Conservation (phyloP, 1,284 basidiomycete species). For the Cystobasidium sp. region DNA sequence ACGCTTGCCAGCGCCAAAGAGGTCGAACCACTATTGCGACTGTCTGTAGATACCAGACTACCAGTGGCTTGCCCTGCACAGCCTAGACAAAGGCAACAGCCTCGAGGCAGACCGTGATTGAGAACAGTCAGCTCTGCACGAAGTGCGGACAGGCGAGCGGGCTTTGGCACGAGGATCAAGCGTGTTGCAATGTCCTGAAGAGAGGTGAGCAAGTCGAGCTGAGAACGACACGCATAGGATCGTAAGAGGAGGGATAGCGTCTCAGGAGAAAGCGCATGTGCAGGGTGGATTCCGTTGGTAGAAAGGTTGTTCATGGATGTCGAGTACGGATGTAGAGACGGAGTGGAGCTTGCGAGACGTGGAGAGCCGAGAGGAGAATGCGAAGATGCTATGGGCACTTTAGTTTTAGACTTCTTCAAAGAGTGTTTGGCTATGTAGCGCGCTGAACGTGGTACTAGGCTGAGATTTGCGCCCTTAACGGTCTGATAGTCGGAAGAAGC, state of each 20-base stretch:
- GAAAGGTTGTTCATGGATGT: constrained; percentile 10
- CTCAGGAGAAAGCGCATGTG: constrained; percentile 3
- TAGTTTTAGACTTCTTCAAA: too few species aligned
- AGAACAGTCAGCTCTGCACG: constrained; percentile 93
- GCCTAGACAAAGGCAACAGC: constrained; percentile 53
- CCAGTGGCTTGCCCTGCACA: constrained; percentile 44
- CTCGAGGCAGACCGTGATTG: constrained; percentile 87
- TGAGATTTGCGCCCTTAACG: neutral
- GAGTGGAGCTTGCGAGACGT: constrained; percentile 14
- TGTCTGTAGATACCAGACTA: constrained; percentile 3
- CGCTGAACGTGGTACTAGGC: neutral
- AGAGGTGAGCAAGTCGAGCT: constrained; percentile 85
- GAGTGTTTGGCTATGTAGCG: neutral
- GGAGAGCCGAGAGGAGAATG: neutral
- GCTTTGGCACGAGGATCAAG: constrained; percentile 87
- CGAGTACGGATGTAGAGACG: constrained; percentile 13
- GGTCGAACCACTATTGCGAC: neutral
- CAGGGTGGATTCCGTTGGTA: neutral
- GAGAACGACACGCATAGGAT: constrained; percentile 87
- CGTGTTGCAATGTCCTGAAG: constrained; percentile 93
- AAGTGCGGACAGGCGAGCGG: constrained; percentile 90
- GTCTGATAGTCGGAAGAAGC: too few species aligned
- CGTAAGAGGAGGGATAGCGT: constrained; percentile 64
- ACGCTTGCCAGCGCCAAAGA: neutral
- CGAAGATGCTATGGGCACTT: neutral